Base-by-base conservation (phyloP, 1,284 basidiomycete species). In the Naganishia sp. region DNA sequence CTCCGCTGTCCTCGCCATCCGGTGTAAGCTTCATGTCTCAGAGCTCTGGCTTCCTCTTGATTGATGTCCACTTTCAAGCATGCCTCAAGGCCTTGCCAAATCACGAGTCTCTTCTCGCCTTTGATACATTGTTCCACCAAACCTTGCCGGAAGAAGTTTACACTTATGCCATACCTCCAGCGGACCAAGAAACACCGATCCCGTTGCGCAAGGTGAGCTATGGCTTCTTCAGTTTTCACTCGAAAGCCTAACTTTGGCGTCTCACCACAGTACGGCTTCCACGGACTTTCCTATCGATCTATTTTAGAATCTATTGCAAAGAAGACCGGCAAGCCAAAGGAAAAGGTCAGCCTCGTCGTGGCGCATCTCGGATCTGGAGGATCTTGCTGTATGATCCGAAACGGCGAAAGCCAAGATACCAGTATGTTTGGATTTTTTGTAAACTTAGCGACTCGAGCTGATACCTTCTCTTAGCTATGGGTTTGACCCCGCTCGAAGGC, bases 361-460 rank as follows among this genome's bases (percentile, higher is more conserved):
- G 82, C 90, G 47, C 92, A 94, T 76, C 85, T 94, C 60, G 92
- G 92, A 1, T 90, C 89, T 15, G 92, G 92, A 18, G 91, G 90
- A 2, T 90, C 87, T n/a, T 85, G 75, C n/a, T 75, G 73, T 47
- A 77, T 78, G 25, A 88, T 94, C 75, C 83, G 84, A 57, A 75
- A 82, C 46, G 92, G 92, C 23, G 80, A 85, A 69, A 89, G 88
- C 23, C 82, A 88, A 68, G 90, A 94, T 76, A 93, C 90, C 0
- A 75, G 75, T 76, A 56, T 67, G 77, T 72, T 7, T 15, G 35
- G 2, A 6, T n/a, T 17, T 31, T 13, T 21, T 50, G 11, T 11
- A 10, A 10, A 18, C 10, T 7, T 1, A 31, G 21, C 6, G 21
- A 21, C 9, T 18, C 2, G 1, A 3, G 50, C 35, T 63, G 7